Evolutionary conservation across 2,329 filamentous ascomycete genomes (phyloP), one percentile per base, ranked within the genome.

Genomic region (Fusarium guadeloupense): DNA sequence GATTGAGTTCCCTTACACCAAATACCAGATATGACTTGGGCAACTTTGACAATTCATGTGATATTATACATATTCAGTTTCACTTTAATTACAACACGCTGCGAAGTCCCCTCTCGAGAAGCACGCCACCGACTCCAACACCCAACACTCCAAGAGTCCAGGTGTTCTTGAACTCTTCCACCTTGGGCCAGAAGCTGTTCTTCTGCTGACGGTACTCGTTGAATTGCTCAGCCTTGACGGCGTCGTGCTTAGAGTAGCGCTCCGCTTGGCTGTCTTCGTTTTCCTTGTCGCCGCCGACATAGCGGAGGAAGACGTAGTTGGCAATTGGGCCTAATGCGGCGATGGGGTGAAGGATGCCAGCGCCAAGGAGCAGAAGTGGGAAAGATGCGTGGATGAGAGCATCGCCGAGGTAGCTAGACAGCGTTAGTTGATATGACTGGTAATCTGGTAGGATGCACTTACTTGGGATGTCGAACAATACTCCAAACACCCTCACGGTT

Each of bases 381-480:
- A 59, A 59, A 1, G 55, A 59, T 1, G 30, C 40, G 4, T 59
- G 55, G 9, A 59, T 33, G 0, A 59, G 46, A 0, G 26, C 21
- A 5, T 59, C 55, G 1, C 55, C 55, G 5, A 59, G 55, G 14
- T 59, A 59, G 12, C 55, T 59, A 4, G 0, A 0, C 3, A 3
- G 3, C 0, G 5, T 58, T 33, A 58, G 34, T 5, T n/a, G 7
- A 16, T 2, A 5, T 8, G 7, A 6, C 17, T 19, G 2, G 2
- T 9, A 0, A 6, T 14, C 25, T 1, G 1, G 7, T 1, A 10
- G 1, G 2, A 16, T 6, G 1, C 19, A 38, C 54, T 34, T 59
- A 59, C 55, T 59, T 59, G 6, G 55, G 55, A 21, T 59, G 55
- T 54, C 55, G 17, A 17, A 59, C 55, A 5, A 59, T 59, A 5